A percentile compares a stretch with the other conserved stretches of the same genome.
Evolutionary conservation across 2,329 filamentous ascomycete species (phyloP).

Genomic region (Pseudogymnoascus sp.): DNA sequence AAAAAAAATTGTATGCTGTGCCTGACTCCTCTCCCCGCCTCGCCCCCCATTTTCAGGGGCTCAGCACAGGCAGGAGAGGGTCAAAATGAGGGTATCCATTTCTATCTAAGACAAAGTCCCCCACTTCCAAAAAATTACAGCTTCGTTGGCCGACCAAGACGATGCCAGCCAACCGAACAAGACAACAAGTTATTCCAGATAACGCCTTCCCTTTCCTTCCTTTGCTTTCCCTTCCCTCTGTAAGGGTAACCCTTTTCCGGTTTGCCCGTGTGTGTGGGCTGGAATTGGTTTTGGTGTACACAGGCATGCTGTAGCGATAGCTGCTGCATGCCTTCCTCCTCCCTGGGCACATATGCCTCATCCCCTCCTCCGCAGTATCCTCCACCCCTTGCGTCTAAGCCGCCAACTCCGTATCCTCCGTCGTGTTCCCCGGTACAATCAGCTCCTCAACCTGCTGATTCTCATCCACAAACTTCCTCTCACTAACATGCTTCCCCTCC

Average conservation of each 20-base stretch:
- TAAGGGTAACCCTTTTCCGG: neutral
- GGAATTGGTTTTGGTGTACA: neutral
- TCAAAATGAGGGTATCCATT: conserved; percentile 4
- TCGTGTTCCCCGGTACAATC: conserved; percentile 20
- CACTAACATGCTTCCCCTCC: conserved; percentile 64
- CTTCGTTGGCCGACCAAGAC: neutral
- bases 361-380: neutral
- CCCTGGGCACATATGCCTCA: neutral
- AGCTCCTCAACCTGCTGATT: conserved; percentile 53
- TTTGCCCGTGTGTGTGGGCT: neutral
- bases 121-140: neutral
- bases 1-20: neutral
- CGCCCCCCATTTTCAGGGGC: too few species aligned
- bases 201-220: neutral
- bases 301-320: neutral
- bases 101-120: neutral
- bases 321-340: neutral
- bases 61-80: neutral
- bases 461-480: conserved; percentile 78
- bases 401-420: neutral
- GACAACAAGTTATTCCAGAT: neutral
- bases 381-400: neutral
- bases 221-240: neutral
- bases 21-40: neutral
- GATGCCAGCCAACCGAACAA: neutral